Percentiles rank a stretch among this genome's conserved stretches.
phyloP scores from a whole-genome alignment of 2,329 filamentous ascomycete species.

The Mycogone perniciosa region DNA sequence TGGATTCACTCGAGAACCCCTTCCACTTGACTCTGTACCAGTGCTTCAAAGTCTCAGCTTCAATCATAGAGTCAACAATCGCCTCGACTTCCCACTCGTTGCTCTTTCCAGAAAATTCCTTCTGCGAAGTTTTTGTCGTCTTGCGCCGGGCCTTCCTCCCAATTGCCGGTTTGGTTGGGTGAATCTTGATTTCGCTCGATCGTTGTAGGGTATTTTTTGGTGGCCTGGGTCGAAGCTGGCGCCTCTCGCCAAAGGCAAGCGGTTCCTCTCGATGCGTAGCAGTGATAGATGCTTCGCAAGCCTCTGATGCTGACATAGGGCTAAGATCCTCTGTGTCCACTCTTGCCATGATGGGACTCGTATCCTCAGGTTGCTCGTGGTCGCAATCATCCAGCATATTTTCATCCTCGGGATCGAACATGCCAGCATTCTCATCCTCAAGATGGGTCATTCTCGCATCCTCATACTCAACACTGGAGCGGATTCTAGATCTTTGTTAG shows the following conservation, averaged over 20 bases:
- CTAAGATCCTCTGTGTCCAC: too few relatives aligned
- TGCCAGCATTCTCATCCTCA: conserved; percentile 6
- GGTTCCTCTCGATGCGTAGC: neutral
- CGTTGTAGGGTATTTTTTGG: neutral
- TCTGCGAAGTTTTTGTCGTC: conserved; percentile 9
- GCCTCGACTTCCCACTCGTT: conserved; percentile 42
- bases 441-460: too few relatives aligned
- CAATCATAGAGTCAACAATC: conserved; percentile 36
- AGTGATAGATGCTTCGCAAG: neutral
- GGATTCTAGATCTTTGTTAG: conserved; percentile 7
- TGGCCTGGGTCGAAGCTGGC: neutral
- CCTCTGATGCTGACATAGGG: neutral
- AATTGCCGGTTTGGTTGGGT: neutral
- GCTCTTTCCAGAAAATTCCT: conserved; percentile 8
- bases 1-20: conserved; percentile 36
- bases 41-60: conserved; percentile 31
- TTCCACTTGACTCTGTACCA: conserved; percentile 50
- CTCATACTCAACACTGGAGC: conserved; percentile 12
- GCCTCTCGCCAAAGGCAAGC: neutral
- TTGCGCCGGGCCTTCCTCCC: neutral
- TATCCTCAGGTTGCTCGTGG: too few relatives aligned
- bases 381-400: neutral
- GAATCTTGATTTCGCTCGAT: conserved; percentile 5
- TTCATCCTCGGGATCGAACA: neutral
- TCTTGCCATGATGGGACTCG: too few relatives aligned